Conservation (phyloP, 2,329 filamentous ascomycete genomes). For the Diaporthe velutina region DNA sequence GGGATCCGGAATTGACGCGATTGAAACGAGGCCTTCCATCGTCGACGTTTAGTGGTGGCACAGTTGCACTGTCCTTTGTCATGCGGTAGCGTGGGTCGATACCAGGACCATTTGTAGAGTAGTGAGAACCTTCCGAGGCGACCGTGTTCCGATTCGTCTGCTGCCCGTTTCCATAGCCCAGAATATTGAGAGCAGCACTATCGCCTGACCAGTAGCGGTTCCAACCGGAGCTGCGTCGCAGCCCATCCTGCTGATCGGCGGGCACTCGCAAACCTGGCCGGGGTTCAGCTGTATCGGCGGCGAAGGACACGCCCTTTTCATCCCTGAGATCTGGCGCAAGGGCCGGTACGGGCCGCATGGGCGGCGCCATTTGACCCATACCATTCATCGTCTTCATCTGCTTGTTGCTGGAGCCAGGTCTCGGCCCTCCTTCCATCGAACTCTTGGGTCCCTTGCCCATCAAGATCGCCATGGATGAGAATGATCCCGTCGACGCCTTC, state of each 20-base stretch:
- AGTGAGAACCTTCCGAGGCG: constrained; percentile 70
- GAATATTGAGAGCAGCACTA: constrained; percentile 71
- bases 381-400: constrained; percentile 73
- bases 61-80: constrained; percentile 76
- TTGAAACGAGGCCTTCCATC: constrained; percentile 74
- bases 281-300: constrained; percentile 50
- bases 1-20: constrained; percentile 77
- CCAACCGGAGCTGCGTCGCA: constrained; percentile 78
- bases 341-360: constrained; percentile 33
- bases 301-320: constrained; percentile 57
- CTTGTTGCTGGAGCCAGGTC: constrained; percentile 61
- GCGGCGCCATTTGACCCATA: constrained; percentile 44
- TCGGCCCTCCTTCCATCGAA: constrained; percentile 25
- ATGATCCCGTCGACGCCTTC: constrained; percentile 67
- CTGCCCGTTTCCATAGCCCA: constrained; percentile 66
- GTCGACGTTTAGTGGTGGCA: constrained; percentile 76
- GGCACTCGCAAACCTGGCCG: constrained; percentile 51
- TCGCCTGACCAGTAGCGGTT: constrained; percentile 84
- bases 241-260: constrained; percentile 54
- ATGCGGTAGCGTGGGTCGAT: constrained; percentile 53
- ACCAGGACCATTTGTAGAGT: constrained; percentile 56
- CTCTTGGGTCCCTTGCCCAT: constrained; percentile 65
- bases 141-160: constrained; percentile 62
- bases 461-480: constrained; percentile 74
- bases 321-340: constrained; percentile 50